Evolutionary conservation across 192 early-diverging fungal species (phyloP).

Genomic region (Allomyces macrogynus): DNA sequence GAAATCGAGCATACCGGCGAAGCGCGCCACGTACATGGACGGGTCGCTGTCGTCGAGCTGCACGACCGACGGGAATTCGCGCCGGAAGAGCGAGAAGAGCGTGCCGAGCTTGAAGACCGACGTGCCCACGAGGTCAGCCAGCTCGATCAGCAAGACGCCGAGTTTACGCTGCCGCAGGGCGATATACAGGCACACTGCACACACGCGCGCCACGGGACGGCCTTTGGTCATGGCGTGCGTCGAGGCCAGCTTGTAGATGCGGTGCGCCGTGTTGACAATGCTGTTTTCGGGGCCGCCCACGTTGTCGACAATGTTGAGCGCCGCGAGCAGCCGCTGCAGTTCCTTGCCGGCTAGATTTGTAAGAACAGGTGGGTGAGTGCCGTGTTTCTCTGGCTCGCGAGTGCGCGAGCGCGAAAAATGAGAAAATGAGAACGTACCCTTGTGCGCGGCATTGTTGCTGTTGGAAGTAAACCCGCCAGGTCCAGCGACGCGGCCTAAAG

Average conservation of each 20-base stretch:
- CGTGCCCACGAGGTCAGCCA: constrained; percentile 60
- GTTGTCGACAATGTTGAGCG: too few species aligned
- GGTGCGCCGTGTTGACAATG: constrained; percentile 30
- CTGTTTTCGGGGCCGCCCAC: too few species aligned
- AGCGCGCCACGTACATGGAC: constrained; percentile 75
- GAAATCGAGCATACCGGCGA: constrained; percentile 75
- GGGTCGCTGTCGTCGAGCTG: constrained; percentile 62
- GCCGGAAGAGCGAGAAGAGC: constrained; percentile 57
- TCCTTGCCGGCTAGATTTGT: too few species aligned
- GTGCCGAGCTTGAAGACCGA: constrained; percentile 78
- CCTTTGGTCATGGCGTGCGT: constrained; percentile 66
- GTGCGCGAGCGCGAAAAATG: too few species aligned
- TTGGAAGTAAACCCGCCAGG: too few species aligned
- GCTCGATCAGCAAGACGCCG: constrained; percentile 87
- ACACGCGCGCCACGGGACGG: constrained; percentile 49
- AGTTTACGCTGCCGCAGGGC: constrained; percentile 68
- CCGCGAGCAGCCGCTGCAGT: too few species aligned
- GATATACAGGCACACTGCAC: constrained; percentile 78
- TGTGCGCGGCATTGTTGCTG: too few species aligned
- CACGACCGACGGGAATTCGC: constrained; percentile 33
- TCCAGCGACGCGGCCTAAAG: too few species aligned
- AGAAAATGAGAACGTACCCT: too few species aligned
- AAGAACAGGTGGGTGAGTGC: too few species aligned
- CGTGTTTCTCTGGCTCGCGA: too few species aligned
- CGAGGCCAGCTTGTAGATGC: constrained; percentile 67